These are phyloP conservation scores for Clavaria fumosa DNA, from an alignment of 768 basidiomycete genomes.

Conservation along the genomic window DNA sequence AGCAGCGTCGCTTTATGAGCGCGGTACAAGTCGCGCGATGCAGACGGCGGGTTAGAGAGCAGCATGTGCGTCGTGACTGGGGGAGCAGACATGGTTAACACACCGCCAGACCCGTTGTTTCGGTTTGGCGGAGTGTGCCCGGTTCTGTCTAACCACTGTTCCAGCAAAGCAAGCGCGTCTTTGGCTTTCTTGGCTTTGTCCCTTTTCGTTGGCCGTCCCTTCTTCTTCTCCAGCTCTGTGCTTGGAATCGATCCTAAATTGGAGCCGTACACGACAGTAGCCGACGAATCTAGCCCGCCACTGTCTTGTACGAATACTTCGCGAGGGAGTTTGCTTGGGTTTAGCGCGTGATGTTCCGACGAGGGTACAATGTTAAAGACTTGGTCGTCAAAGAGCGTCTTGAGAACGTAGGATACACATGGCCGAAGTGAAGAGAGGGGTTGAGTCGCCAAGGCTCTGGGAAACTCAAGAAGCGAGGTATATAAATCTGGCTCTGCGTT, in stretches of 20 bases:
- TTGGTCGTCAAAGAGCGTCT: constrained; percentile 28
- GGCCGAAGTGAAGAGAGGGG: constrained; percentile 32
- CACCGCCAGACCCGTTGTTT: background rate
- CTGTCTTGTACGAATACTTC: constrained; percentile 39
- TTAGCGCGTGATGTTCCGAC: constrained; percentile 32
- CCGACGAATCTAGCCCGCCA: constrained; percentile 3
- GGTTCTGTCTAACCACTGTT: constrained; percentile 32
- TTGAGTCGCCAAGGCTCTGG: constrained; percentile 26
- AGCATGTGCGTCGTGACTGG: constrained; percentile 19
- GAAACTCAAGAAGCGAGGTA: constrained; percentile 31
- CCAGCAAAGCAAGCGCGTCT: constrained; percentile 31
- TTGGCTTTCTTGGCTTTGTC: constrained; percentile 43
- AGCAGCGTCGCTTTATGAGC: constrained; percentile 27
- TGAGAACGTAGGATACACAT: constrained; percentile 34
- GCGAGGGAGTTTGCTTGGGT: constrained; percentile 53
- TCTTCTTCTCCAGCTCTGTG: constrained; percentile 27
- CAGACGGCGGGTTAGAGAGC: constrained; percentile 18
- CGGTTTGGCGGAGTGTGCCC: constrained; percentile 1
- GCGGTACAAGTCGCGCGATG: constrained; percentile 27
- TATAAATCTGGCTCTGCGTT: constrained; percentile 35
- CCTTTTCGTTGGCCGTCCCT: constrained; percentile 47
- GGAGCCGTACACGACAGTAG: background rate
- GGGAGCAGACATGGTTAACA: background rate
- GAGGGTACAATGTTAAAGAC: constrained; percentile 48
- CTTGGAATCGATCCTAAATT: constrained; percentile 3